Evolutionary conservation across 495 filamentous ascomycete genomes (phyloP).

Genomic region (Podospora pseudoanserina): DNA sequence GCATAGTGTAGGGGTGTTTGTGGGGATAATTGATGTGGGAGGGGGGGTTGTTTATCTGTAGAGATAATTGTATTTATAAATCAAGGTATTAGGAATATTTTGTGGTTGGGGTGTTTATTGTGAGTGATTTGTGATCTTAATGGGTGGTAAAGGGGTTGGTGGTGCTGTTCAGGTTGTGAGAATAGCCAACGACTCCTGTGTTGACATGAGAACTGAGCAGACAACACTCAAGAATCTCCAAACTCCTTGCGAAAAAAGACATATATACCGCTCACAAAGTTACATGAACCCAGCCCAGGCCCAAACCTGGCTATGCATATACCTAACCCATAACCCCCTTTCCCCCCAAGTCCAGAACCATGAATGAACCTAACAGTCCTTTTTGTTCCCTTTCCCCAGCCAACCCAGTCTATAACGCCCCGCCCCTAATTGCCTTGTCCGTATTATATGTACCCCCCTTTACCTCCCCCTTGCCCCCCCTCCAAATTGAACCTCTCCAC

Average conservation of each 20-base stretch:
- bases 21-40: neutral
- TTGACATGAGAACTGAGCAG: neutral
- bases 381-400: neutral
- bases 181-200: too few species aligned
- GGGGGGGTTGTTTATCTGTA: neutral
- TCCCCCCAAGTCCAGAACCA: neutral
- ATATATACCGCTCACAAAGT: too few species aligned
- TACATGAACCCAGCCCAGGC: too few species aligned
- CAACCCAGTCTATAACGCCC: neutral
- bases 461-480: neutral
- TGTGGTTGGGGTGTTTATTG: neutral
- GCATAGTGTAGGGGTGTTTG: neutral
- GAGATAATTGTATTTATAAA: neutral
- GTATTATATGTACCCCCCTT: neutral
- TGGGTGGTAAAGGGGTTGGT: neutral
- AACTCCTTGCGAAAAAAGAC: too few species aligned
- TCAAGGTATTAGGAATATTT: neutral
- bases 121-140: neutral
- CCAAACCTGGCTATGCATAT: neutral
- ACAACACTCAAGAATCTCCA: neutral
- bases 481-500: constrained; percentile 3
- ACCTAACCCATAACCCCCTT: neutral
- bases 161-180: too few species aligned
- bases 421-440: neutral
- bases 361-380: neutral